Evolutionary conservation across 2,329 filamentous ascomycete genomes (phyloP).

Genomic region (Delphinella strobiligena): DNA sequence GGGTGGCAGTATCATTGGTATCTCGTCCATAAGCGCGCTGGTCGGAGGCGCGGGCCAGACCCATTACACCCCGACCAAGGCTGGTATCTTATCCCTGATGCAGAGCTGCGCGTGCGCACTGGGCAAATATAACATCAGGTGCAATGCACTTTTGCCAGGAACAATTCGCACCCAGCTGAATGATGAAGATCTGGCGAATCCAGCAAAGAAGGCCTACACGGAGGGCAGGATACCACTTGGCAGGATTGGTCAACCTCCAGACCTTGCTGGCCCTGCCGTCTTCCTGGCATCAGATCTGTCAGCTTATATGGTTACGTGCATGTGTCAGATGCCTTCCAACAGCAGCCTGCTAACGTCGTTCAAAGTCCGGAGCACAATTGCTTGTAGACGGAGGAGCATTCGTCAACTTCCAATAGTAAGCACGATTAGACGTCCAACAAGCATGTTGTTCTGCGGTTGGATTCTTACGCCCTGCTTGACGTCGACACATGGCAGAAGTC

Average conservation of each 20-base stretch:
- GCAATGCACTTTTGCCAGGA: conserved; percentile 73
- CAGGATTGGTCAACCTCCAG: conserved; percentile 55
- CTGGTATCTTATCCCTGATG: conserved; percentile 68
- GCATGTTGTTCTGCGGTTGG: no score
- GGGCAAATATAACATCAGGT: conserved; percentile 63
- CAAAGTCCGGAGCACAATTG: conserved; percentile 61
- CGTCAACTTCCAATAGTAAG: conserved; percentile 64
- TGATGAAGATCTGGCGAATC: conserved; percentile 66
- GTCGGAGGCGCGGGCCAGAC: conserved; percentile 68
- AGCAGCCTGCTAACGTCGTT: conserved; percentile 3
- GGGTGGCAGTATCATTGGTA: conserved; percentile 69
- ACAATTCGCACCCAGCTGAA: conserved; percentile 78
- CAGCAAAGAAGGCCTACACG: conserved; percentile 63
- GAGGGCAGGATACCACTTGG: conserved; percentile 70
- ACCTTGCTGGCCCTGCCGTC: conserved; percentile 73
- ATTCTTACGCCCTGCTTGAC: no score
- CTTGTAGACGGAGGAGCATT: conserved; percentile 82
- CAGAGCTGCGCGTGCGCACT: conserved; percentile 72
- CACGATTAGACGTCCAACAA: no score
- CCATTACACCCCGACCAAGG: conserved; percentile 85
- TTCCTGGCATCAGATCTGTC: conserved; percentile 74
- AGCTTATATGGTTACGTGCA: conserved; percentile 47
- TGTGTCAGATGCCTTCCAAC: background rate
- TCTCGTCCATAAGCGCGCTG: conserved; percentile 61
- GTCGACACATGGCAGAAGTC: no score